Conservation (phyloP, 78 protist genomes). For the Planoprotostelium fungivorum region DNA sequence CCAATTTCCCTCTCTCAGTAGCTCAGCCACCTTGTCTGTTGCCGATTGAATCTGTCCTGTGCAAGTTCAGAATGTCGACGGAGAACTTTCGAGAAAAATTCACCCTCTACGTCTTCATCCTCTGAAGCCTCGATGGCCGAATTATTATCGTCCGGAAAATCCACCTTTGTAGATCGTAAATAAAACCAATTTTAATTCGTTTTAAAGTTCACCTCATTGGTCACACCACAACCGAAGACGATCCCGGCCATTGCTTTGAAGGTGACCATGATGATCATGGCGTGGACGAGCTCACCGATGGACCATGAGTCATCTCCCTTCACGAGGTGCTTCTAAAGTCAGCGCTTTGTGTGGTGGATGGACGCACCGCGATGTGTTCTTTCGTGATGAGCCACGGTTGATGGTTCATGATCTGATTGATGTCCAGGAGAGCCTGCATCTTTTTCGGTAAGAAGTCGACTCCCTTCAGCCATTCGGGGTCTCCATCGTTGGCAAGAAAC, state of each 20-base stretch:
- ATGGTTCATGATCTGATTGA: conserved; percentile 60
- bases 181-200: neutral
- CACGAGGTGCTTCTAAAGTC: neutral
- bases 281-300: conserved; percentile 72
- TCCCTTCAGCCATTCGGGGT: conserved; percentile 72
- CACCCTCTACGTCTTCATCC: neutral
- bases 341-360: neutral
- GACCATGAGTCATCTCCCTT: conserved; percentile 74
- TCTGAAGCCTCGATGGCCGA: neutral
- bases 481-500: conserved; percentile 56
- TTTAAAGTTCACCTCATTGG: conserved; percentile 29
- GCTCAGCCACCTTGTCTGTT: neutral
- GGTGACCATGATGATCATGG: conserved; percentile 61
- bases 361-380: conserved; percentile 30
- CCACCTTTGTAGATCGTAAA: neutral
- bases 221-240: conserved; percentile 69
- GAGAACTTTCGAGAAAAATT: neutral
- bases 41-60: neutral
- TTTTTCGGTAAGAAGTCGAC: conserved; percentile 65
- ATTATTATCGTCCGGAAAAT: neutral
- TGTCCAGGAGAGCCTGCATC: conserved; percentile 51
- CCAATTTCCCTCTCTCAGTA: neutral
- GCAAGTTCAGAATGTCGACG: neutral
- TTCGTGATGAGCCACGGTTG: conserved; percentile 75
- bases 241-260: conserved; percentile 67